Percentiles rank a stretch among this genome's conserved stretches.
phyloP scores from a whole-genome alignment of 345 rosid species.

The Psidium friedrichsthalianum region DNA sequence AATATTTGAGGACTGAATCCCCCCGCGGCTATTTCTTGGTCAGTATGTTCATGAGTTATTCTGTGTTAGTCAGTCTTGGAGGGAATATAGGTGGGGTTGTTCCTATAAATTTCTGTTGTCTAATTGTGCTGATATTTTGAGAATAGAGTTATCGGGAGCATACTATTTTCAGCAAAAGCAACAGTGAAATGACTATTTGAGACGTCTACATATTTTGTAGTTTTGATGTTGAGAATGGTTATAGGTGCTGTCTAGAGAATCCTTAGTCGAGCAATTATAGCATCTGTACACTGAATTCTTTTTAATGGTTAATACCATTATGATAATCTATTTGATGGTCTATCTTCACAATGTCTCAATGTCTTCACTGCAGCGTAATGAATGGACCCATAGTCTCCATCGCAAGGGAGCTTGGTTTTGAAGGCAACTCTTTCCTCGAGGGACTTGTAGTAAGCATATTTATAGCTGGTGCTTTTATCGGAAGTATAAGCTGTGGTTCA shows the following conservation, averaged over 20 bases:
- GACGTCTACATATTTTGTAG: not conserved
- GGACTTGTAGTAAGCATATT: constrained; percentile 83
- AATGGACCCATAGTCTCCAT: constrained; percentile 71
- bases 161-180: not conserved
- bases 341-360: not conserved
- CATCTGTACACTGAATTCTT: not conserved
- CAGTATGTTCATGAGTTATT: not conserved
- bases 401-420: constrained; percentile 65
- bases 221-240: not conserved
- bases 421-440: constrained; percentile 55
- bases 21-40: not conserved
- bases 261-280: not conserved
- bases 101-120: not conserved
- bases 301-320: not conserved
- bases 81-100: not conserved
- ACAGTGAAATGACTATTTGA: not conserved
- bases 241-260: not conserved
- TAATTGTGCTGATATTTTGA: not conserved
- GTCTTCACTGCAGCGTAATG: constrained; percentile 47
- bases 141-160: not conserved
- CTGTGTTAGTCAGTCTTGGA: not conserved
- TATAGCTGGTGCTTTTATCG: constrained; percentile 70
- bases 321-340: not conserved
- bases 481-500: constrained; percentile 52
- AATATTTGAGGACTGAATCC: not conserved